Evolutionary conservation across 1,284 basidiomycete species (phyloP), one percentile per base, ranked within the genome.

Genomic region (Ceratobasidium sp.): DNA sequence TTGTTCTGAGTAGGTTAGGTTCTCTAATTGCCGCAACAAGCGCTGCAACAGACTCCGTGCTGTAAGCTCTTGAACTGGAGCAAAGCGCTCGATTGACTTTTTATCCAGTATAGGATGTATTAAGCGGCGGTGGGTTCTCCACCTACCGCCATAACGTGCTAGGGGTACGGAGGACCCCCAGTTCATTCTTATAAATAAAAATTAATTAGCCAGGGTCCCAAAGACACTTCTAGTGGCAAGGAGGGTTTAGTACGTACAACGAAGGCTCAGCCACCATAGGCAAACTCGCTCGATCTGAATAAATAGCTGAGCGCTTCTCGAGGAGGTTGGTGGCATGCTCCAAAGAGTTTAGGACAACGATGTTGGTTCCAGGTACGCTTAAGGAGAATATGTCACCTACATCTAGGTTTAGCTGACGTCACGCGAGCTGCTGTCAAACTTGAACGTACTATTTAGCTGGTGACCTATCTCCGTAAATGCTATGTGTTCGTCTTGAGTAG

Each of bases 311-410:
- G n/a, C 73, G 73, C 20, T 76, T 76, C 5, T 76, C 62, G 40
- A 76, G 42, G 5, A 76, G 42, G n/a, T 76, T 65, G 17, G 17
- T 66, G 10, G 52, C 62, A 46, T 52, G 50, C 13, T 76, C 50
- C 20, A n/a, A 12, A 28, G 64, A 38, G 52, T 76, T 76, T 20
- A 76, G 54, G 26, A 76, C 73, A 1, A 76, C 17, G 26, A 76
- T 52, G 5, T 38, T 56, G 33, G 50, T 65, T 4, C 73, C 73
- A 10, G 56, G 54, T 40, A 59, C 50, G n/a, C n/a, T 56, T 40
- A 76, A 46, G 12, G 73, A 66, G 61, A 76, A 57, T 28, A 76
- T 76, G n/a, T 76, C 42, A 23, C 50, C 73, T 76, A 23, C 6
- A 48, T 28, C 46, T 17, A 46, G 15, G 40, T 15, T 17, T 40